phyloP scores from a whole-genome alignment of 495 filamentous ascomycete genomes.

The Saxispiralis lemnorum region DNA sequence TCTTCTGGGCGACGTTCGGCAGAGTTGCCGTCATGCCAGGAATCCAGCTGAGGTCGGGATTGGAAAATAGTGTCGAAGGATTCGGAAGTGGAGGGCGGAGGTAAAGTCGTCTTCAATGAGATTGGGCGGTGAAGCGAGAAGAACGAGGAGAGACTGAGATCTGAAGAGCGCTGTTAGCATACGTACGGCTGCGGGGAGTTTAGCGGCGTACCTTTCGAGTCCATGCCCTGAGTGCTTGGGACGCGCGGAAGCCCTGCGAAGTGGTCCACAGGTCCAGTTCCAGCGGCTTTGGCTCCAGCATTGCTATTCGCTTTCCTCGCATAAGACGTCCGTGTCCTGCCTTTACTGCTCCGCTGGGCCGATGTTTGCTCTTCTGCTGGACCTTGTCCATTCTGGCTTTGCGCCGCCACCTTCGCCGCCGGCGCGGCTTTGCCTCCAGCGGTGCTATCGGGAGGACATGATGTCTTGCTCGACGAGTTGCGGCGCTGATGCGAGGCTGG shows the following conservation, averaged over 20 bases:
- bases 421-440: constrained; percentile 1
- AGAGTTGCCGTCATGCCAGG: constrained; percentile 13
- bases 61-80: constrained; percentile 70
- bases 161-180: constrained; percentile 27
- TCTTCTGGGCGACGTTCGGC: constrained; percentile 30
- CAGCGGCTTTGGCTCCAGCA: neutral
- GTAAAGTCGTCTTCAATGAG: constrained; percentile 64
- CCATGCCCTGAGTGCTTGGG: constrained; percentile 6
- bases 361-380: neutral
- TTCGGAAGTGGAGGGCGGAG: constrained; percentile 49
- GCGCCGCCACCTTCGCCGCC: constrained; percentile 1
- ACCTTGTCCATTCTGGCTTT: constrained; percentile 1
- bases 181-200: neutral
- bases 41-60: constrained; percentile 29
- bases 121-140: constrained; percentile 93
- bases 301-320: neutral
- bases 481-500: constrained; percentile 9
- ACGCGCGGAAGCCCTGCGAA: constrained; percentile 9
- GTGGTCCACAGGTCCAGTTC: neutral
- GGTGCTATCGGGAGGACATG: constrained; percentile 12
- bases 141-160: constrained; percentile 74
- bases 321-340: neutral
- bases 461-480: constrained; percentile 9
- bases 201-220: constrained; percentile 4
- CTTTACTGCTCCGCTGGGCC: neutral